Evolutionary conservation across 2,329 filamentous ascomycete species (phyloP).

Genomic region (Aspergillus pseudoglaucus): DNA sequence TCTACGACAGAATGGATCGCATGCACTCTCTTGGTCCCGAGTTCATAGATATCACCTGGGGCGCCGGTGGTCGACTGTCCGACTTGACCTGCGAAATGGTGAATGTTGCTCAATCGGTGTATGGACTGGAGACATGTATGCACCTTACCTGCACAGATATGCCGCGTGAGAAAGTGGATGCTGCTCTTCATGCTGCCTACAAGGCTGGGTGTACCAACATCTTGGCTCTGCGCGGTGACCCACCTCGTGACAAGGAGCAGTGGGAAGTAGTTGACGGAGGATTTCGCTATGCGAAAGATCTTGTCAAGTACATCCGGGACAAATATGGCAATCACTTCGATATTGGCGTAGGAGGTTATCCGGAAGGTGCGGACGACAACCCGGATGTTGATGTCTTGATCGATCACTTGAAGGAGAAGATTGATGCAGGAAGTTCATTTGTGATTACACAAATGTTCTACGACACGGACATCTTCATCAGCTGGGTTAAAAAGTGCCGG

Average conservation of each 20-base stretch:
- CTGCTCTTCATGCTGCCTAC: conserved; percentile 80
- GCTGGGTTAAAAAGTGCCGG: conserved; percentile 82
- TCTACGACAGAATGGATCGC: conserved; percentile 98
- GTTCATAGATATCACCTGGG: conserved; percentile 99
- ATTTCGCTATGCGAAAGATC: conserved; percentile 86
- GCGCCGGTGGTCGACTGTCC: conserved; percentile 83
- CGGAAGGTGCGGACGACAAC: conserved; percentile 92
- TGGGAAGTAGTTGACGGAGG: conserved; percentile 84
- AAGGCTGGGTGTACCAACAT: conserved; percentile 97
- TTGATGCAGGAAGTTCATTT: conserved; percentile 87
- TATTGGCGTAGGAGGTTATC: conserved; percentile 94
- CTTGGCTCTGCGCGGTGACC: conserved; percentile 84
- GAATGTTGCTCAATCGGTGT: conserved; percentile 85
- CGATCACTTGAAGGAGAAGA: conserved; percentile 92
- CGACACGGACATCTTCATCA: conserved; percentile 88
- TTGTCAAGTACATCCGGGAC: conserved; percentile 75
- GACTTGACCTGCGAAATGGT: conserved; percentile 98
- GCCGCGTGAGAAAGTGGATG: conserved; percentile 85
- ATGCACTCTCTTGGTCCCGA: conserved; percentile 92
- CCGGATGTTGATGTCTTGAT: conserved; percentile 77
- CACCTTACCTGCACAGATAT: conserved; percentile 98
- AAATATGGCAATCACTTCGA: conserved; percentile 87
- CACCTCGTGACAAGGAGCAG: conserved; percentile 84
- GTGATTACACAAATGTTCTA: conserved; percentile 99
- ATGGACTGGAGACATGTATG: conserved; percentile 98